These are phyloP conservation scores for Leptodontidium sp. DNA, from an alignment of 2,329 filamentous ascomycete species.

Conservation along the genomic window DNA sequence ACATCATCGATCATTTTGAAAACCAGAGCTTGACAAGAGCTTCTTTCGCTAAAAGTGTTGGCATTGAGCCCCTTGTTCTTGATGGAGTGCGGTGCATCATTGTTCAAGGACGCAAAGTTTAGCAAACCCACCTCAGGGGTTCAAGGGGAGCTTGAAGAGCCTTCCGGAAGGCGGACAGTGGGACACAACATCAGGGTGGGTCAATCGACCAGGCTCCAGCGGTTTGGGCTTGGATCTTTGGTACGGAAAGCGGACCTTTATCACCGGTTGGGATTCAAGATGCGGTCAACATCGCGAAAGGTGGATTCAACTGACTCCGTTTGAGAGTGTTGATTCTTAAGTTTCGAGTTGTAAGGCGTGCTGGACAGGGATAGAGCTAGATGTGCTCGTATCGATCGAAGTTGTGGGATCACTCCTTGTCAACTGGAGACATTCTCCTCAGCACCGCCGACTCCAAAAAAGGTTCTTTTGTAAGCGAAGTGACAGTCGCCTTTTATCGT, in stretches of 20 bases:
- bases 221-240: background rate
- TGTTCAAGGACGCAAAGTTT: background rate
- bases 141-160: background rate
- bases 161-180: background rate
- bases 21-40: background rate
- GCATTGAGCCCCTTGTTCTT: background rate
- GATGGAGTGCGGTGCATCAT: background rate
- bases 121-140: background rate
- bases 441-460: background rate
- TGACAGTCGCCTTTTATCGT: background rate
- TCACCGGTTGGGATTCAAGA: background rate
- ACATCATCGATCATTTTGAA: background rate
- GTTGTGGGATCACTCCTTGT: too few relatives aligned
- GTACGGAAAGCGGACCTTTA: background rate
- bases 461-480: background rate
- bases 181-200: background rate
- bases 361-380: background rate
- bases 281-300: slow-evolving; percentile 2
- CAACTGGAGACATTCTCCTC: background rate
- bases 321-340: slow-evolving; percentile 1
- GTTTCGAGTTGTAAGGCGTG: background rate
- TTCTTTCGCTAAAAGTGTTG: background rate
- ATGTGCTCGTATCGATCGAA: background rate
- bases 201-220: background rate
- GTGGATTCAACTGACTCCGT: slow-evolving; percentile 1